Conservation (phyloP, 345 rosid species). For the Tarenaya hassleriana region DNA sequence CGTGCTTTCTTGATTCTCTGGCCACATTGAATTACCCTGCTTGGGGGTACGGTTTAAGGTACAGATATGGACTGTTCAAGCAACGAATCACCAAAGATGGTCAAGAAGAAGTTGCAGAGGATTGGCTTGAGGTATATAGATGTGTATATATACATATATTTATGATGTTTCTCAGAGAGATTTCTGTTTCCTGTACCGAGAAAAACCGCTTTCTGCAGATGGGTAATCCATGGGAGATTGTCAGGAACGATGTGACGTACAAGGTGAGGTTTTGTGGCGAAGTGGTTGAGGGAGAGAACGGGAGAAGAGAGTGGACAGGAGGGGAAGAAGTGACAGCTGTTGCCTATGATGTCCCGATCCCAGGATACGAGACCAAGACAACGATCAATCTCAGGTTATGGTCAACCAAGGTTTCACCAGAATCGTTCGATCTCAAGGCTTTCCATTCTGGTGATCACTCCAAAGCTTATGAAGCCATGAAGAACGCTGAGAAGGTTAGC, state of each 20-base stretch:
- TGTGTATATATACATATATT: no score
- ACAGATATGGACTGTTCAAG: conserved; percentile 73
- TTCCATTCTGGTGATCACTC: conserved; percentile 65
- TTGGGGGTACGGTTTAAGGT: conserved; percentile 85
- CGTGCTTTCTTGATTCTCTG: conserved; percentile 77
- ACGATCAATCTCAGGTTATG: conserved; percentile 70
- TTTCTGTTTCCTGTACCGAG: no score
- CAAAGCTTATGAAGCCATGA: conserved; percentile 56
- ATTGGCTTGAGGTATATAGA: conserved; percentile 73
- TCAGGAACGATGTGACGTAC: conserved; percentile 63
- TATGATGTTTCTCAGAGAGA: no score
- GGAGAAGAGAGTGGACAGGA: conserved; percentile 66
- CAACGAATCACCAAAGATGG: conserved; percentile 72
- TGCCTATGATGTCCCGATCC: conserved; percentile 79
- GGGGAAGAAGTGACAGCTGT: conserved; percentile 71
- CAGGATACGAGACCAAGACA: conserved; percentile 74
- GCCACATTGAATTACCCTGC: conserved; percentile 80
- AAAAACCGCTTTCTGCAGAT: no score
- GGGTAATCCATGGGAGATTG: conserved; percentile 88
- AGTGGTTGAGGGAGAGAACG: conserved; percentile 60
- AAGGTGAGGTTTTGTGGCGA: conserved; percentile 73
- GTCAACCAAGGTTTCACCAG: conserved; percentile 69
- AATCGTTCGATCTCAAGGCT: conserved; percentile 54
- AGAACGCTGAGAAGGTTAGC: conserved; percentile 78
- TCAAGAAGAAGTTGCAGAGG: conserved; percentile 77